Base-by-base conservation (phyloP, 768 basidiomycete species). In the Calocera viscosa region DNA sequence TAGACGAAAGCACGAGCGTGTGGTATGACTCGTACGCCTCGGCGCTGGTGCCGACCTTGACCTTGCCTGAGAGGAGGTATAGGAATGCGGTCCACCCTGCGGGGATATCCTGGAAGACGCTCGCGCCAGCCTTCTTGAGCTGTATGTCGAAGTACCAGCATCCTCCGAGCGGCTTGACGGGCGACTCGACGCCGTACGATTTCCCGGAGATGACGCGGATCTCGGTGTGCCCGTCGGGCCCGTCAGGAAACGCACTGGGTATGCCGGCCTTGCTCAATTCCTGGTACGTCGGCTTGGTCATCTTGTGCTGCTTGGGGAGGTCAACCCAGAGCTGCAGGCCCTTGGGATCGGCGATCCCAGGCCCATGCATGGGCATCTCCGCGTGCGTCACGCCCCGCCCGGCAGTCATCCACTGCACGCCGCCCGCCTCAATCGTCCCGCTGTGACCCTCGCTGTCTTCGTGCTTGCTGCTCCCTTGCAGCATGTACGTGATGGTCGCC, bases 111-210 rank as follows among this genome's bases (percentile, higher is more conserved):
- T 94, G 94, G 79, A 90, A 95, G 33, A 91, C 81, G 33, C 74
- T 79, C 28, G 74, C 75, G 1, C 83, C 85, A 33, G 84, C 81
- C 68, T 82, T 81, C 30, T 81, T 77, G 74, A 94, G 86, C 67
- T 78, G 84, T 68, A 88, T 77, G 73, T 94, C 91, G 78, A 94
- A 87, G 76, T 85, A 96, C 90, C 91, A 94, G 76, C 93, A 94
- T 3, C 94, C 94, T 14, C 94, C 94, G 0, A 94, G 82, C 0
- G 91, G 91, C 63, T 88, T 80, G 26, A 98, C 94, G 30, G 93
- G 93, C 1, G 91, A 94, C 73, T 88, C 87, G 16, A 86, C 81
- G 14, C 90, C 92, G 70, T 94, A 85, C 68, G 90, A 90, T 74
- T 86, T 87, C 3, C 95, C 95, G 69, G 90, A 92, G 70, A 97